Percentiles rank a stretch among this genome's conserved stretches.
Conservation (phyloP, 441 rosid species). For the Croton setiger region DNA sequence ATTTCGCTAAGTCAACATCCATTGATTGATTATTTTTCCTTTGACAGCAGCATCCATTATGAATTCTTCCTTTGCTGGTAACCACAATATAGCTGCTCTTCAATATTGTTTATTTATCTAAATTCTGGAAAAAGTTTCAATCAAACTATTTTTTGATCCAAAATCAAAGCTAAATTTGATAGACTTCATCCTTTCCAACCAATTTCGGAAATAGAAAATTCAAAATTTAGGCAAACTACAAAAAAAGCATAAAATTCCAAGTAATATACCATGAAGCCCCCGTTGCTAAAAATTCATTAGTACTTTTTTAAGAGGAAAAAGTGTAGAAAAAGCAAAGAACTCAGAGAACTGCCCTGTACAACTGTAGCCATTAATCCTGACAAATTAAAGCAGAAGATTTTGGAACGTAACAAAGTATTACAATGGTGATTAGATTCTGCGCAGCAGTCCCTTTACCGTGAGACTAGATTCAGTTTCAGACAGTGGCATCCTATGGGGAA, state of each 20-base stretch:
- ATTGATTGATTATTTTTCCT: too few relatives aligned
- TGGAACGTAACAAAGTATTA: neutral
- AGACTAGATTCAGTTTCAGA: neutral
- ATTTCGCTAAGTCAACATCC: too few relatives aligned
- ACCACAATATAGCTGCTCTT: too few relatives aligned
- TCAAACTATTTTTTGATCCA: too few relatives aligned
- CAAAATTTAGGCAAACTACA: too few relatives aligned
- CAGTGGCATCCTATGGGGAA: neutral
- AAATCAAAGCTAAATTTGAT: too few relatives aligned
- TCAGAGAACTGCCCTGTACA: constrained; percentile 2
- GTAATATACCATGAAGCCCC: neutral
- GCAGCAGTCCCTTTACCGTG: neutral
- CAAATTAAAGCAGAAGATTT: neutral
- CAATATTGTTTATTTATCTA: too few relatives aligned
- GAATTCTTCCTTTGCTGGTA: too few relatives aligned
- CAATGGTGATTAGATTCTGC: neutral
- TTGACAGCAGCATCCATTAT: too few relatives aligned
- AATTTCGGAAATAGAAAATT: too few relatives aligned
- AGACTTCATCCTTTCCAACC: too few relatives aligned
- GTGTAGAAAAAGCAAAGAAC: neutral
- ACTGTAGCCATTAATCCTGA: neutral
- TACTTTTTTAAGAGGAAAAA: neutral
- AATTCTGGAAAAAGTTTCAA: too few relatives aligned
- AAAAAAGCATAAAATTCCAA: neutral
- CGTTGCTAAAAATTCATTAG: neutral